phyloP scores from a whole-genome alignment of 768 basidiomycete species.

The Phaeotremella skinneri region DNA sequence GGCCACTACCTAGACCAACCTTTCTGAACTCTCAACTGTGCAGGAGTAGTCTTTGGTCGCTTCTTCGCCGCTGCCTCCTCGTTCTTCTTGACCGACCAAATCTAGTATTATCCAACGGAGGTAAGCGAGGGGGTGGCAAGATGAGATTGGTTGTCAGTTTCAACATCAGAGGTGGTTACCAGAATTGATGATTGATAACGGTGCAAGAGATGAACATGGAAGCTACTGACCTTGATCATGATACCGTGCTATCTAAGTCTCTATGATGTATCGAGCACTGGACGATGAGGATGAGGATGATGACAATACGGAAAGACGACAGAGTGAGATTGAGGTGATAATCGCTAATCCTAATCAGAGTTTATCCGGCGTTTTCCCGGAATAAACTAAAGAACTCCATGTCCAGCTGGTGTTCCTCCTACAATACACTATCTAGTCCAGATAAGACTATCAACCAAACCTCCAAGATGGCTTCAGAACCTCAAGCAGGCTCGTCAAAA shows the following conservation, averaged over 20 bases:
- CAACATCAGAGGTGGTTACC: not conserved
- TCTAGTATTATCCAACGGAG: constrained; percentile 57
- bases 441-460: not conserved
- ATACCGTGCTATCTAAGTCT: constrained; percentile 3
- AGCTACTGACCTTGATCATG: constrained; percentile 46
- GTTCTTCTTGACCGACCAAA: constrained; percentile 99
- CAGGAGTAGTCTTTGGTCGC: constrained; percentile 97
- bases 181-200: not conserved
- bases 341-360: not conserved
- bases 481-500: constrained; percentile 26
- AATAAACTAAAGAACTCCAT: not conserved
- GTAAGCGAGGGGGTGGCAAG: constrained; percentile 9
- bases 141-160: not conserved
- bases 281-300: not conserved
- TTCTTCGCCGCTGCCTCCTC: constrained; percentile 96
- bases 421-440: not conserved
- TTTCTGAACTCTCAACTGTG: constrained; percentile 99
- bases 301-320: not conserved
- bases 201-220: constrained; percentile 2
- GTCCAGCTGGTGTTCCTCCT: not conserved
- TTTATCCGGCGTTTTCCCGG: not conserved
- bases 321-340: not conserved
- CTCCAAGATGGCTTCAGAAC: constrained; percentile 7
- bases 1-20: constrained; percentile 57
- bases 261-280: not conserved